Evolutionary conservation across 2,329 filamentous ascomycete species (phyloP), one percentile per base, ranked within the genome.

Genomic region (Fusarium aywerte): DNA sequence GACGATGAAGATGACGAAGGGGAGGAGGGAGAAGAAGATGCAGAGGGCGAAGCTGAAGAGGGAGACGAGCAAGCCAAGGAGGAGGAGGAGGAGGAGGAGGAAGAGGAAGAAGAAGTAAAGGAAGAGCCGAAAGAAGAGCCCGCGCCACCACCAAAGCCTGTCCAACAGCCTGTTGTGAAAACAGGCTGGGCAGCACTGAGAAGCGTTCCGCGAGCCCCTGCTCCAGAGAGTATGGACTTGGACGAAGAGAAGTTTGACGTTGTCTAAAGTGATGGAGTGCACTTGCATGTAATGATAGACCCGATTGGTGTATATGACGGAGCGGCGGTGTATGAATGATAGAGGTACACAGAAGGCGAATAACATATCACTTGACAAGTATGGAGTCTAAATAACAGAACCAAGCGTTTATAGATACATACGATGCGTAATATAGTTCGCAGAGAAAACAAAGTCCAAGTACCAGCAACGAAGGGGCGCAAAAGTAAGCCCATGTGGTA

Each of bases 1-100:
- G 81, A 78, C 0, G 79, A 76, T 0, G 81, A 77, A 0, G 81
- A 75, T 0, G 79, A 77, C 0, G 79, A 75, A 0, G 77, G 71
- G 0, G 77, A 71, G 3, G 78, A 73, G 3, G 75, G 65, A 2
- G 76, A 73, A 3, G 72, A 68, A 13, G 58, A 68, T 3, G 71
- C 60, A 8, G 76, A 68, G 5, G 75, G 58, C 5, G 73, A 63
- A 1, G 69, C 65, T 2, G 74, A 61, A 12, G 68, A 68, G 3
- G 69, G 66, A 5, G 60, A 69, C 11, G 59, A 54, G 8, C 59
- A 67, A 12, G 72, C 53, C 3, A 67, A 70, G 9, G 68, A 60
- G 5, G 59, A 66, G 8, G 72, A 64, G 1, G 76, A 68, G 27
- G 27, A 27, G 27, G 27, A n/a, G n/a, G n/a, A n/a, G 1, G 74